These are phyloP conservation scores for Fraxinus pennsylvanica DNA, from an alignment of 257 asterid species.

Conservation along the genomic window DNA sequence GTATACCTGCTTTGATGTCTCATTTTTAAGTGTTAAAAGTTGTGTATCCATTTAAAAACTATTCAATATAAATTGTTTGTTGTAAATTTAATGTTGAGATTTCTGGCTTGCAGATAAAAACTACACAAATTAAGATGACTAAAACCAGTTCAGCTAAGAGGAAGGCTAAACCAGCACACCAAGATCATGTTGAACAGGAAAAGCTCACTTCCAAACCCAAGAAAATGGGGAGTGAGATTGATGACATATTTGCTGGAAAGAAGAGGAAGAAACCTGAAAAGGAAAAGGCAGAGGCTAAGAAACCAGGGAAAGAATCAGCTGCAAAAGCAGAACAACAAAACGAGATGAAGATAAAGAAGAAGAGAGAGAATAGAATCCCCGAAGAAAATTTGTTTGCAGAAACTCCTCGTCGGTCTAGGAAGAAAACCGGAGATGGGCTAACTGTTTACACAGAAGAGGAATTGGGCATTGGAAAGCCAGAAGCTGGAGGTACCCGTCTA, in stretches of 20 bases:
- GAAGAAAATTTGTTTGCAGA: slow-evolving; percentile 18
- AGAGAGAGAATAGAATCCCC: slow-evolving; percentile 25
- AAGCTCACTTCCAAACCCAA: slow-evolving; percentile 30
- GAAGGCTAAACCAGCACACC: neutral
- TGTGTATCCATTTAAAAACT: neutral
- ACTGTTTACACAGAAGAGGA: slow-evolving; percentile 68
- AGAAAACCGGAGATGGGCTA: slow-evolving; percentile 65
- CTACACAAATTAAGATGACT: neutral
- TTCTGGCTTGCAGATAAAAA: neutral
- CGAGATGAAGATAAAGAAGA: slow-evolving; percentile 33
- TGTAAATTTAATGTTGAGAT: neutral
- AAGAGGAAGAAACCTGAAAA: slow-evolving; percentile 47
- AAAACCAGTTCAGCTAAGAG: neutral
- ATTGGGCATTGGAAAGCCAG: slow-evolving; percentile 54
- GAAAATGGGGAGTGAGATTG: slow-evolving; percentile 59
- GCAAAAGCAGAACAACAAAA: slow-evolving; percentile 18
- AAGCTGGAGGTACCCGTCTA: slow-evolving; percentile 65
- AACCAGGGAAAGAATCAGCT: slow-evolving; percentile 19
- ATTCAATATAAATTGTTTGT: neutral
- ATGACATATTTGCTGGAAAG: slow-evolving; percentile 64
- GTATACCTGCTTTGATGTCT: neutral
- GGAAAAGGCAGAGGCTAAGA: slow-evolving; percentile 15
- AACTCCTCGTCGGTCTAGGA: slow-evolving; percentile 32
- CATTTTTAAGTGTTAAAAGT: neutral
- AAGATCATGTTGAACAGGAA: neutral